Conservation (phyloP, 352 stramenopile species). For the Elongisporangium prolatum region DNA sequence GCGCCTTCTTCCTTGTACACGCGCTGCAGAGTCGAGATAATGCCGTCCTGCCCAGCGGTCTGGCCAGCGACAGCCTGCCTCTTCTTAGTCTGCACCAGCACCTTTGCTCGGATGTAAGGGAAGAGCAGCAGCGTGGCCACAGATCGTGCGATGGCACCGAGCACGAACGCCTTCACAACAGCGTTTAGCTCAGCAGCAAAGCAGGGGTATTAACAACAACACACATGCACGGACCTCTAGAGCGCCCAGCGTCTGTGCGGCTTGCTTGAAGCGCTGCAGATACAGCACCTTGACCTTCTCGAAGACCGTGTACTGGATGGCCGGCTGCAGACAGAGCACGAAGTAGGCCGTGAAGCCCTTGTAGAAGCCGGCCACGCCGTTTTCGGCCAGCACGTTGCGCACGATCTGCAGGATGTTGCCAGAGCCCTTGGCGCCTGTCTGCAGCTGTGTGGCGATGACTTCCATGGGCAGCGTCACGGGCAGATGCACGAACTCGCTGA, state of each 20-base stretch:
- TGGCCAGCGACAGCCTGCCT: slow-evolving; percentile 34
- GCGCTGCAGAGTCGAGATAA: slow-evolving; percentile 67
- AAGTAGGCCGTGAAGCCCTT: slow-evolving; percentile 90
- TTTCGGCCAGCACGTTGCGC: slow-evolving; percentile 61
- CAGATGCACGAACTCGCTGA: slow-evolving; percentile 77
- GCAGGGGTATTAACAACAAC: too few species aligned
- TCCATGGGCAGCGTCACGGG: slow-evolving; percentile 86
- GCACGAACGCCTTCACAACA: slow-evolving; percentile 90
- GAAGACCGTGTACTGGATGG: slow-evolving; percentile 97
- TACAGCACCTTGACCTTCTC: slow-evolving; percentile 85
- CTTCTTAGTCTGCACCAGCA: slow-evolving; percentile 89
- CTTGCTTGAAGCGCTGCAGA: slow-evolving; percentile 54
- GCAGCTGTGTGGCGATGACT: slow-evolving; percentile 82
- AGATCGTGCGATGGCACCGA: slow-evolving; percentile 91
- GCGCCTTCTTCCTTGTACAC: slow-evolving; percentile 85
- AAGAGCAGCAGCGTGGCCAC: slow-evolving; percentile 96
- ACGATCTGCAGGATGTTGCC: slow-evolving; percentile 58
- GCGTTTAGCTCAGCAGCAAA: background rate
- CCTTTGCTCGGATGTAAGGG: slow-evolving; percentile 95
- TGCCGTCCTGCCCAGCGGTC: slow-evolving; percentile 43
- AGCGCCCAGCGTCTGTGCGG: slow-evolving; percentile 46
- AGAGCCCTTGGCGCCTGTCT: slow-evolving; percentile 51
- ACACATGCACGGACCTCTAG: slow-evolving; percentile 41
- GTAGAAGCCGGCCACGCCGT: slow-evolving; percentile 71
- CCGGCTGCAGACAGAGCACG: slow-evolving; percentile 95